Evolutionary conservation across 176 grass and related monocot species (phyloP).

Genomic region (Carex kokanica): DNA sequence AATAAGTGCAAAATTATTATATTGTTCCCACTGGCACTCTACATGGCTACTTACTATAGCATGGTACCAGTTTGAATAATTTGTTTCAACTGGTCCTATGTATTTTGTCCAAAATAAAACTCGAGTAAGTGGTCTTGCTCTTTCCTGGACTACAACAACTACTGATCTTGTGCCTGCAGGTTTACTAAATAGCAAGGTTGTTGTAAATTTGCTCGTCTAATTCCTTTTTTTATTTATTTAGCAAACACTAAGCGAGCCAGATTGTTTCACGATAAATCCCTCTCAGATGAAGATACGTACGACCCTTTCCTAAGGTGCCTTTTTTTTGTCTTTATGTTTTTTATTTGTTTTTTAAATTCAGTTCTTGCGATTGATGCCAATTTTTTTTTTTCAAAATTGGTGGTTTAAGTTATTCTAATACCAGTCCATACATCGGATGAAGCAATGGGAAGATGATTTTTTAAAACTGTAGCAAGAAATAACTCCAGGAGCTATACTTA

Average conservation of each 20-base stretch:
- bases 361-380: not conserved
- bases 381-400: not conserved
- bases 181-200: conserved; percentile 22
- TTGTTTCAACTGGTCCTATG: not conserved
- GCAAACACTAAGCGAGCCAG: conserved; percentile 68
- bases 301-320: conserved; percentile 74
- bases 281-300: conserved; percentile 80
- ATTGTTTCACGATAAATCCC: conserved; percentile 77
- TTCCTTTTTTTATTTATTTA: conserved; percentile 39
- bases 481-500: not conserved
- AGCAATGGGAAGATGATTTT: not conserved
- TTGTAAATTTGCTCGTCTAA: conserved; percentile 31
- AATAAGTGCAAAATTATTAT: not conserved
- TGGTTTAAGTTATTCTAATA: not conserved
- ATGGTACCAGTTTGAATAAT: not conserved
- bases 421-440: not conserved
- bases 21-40: not conserved
- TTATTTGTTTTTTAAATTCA: conserved; percentile 1
- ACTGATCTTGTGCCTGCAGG: not conserved
- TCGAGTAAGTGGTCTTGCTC: not conserved
- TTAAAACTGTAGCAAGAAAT: not conserved
- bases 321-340: conserved; percentile 13
- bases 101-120: not conserved
- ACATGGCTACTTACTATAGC: not conserved
- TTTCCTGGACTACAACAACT: not conserved